Percentiles rank a stretch among this genome's conserved stretches.
phyloP scores from a whole-genome alignment of 1,284 basidiomycete genomes.

The Heliocybe sulcata region DNA sequence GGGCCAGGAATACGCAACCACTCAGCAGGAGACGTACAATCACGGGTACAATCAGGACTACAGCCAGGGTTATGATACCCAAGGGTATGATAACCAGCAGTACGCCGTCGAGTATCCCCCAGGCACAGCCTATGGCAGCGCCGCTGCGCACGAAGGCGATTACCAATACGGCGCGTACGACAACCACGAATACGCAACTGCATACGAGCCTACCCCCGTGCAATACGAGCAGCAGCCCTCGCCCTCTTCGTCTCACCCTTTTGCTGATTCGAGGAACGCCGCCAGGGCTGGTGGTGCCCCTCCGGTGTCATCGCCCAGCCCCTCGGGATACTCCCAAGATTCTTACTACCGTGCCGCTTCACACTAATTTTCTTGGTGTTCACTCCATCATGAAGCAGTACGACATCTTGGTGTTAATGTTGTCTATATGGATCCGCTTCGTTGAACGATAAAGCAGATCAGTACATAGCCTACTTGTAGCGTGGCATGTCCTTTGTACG shows the following conservation, averaged over 20 bases:
- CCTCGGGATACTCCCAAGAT: background rate
- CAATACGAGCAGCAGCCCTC: background rate
- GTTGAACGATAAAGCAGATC: background rate
- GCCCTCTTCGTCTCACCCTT: background rate
- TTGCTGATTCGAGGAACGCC: background rate
- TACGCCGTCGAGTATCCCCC: conserved; percentile 22
- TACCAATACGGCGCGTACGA: conserved; percentile 15
- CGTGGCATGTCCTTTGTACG: background rate
- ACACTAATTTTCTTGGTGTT: background rate
- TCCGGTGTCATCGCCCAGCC: background rate
- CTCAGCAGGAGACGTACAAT: too few species aligned
- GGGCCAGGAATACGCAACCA: background rate
- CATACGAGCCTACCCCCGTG: background rate
- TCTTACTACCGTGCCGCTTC: background rate
- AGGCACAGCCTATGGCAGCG: conserved; percentile 16
- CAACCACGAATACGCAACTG: background rate
- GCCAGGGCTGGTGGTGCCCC: background rate
- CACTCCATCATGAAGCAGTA: background rate
- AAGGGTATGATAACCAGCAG: conserved; percentile 14
- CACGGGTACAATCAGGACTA: too few species aligned
- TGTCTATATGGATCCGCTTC: background rate
- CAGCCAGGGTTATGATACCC: conserved; percentile 5
- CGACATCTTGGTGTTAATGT: background rate
- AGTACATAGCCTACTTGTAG: background rate
- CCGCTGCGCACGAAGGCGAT: conserved; percentile 15